Percentiles rank a stretch among this genome's conserved stretches.
phyloP scores from a whole-genome alignment of 2,329 filamentous ascomycete species.

The Nemania abortiva region DNA sequence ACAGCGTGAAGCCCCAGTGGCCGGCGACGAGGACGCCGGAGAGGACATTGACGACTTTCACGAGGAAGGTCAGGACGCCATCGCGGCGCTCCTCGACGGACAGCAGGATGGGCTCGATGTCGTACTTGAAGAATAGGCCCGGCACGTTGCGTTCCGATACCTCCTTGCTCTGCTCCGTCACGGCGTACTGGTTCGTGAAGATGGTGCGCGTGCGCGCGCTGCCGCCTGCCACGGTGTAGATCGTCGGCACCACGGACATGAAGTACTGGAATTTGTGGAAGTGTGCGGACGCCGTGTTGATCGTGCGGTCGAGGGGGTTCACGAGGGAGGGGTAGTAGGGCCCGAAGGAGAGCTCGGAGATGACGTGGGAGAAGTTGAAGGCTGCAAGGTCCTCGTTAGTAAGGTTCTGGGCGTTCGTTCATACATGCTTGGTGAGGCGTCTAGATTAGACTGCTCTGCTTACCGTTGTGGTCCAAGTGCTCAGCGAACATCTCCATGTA shows the following conservation, averaged over 20 bases:
- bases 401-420: neutral
- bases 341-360: conserved; percentile 96
- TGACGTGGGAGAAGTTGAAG: conserved; percentile 98
- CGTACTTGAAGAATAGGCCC: conserved; percentile 98
- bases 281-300: conserved; percentile 78
- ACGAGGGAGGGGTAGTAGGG: conserved; percentile 94
- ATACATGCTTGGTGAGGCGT: neutral
- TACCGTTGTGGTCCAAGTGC: conserved; percentile 86
- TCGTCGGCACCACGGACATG: conserved; percentile 91
- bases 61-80: conserved; percentile 77
- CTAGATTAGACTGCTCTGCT: conserved; percentile 52
- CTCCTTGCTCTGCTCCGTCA: conserved; percentile 84
- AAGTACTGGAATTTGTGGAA: conserved; percentile 99
- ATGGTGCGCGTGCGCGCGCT: conserved; percentile 68
- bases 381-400: conserved; percentile 61
- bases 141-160: conserved; percentile 80
- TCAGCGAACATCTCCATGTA: conserved; percentile 77
- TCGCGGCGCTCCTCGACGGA: conserved; percentile 85
- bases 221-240: conserved; percentile 77
- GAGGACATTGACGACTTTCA: conserved; percentile 90
- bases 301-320: conserved; percentile 94
- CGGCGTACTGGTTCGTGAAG: conserved; percentile 97
- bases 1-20: conserved; percentile 91
- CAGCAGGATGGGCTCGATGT: conserved; percentile 94
- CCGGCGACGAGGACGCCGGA: conserved; percentile 92